A percentile compares a stretch with the other conserved stretches of the same genome.
phyloP scores from a whole-genome alignment of 2,329 filamentous ascomycete genomes.

The Pseudopyrenochaeta lycopersici region DNA sequence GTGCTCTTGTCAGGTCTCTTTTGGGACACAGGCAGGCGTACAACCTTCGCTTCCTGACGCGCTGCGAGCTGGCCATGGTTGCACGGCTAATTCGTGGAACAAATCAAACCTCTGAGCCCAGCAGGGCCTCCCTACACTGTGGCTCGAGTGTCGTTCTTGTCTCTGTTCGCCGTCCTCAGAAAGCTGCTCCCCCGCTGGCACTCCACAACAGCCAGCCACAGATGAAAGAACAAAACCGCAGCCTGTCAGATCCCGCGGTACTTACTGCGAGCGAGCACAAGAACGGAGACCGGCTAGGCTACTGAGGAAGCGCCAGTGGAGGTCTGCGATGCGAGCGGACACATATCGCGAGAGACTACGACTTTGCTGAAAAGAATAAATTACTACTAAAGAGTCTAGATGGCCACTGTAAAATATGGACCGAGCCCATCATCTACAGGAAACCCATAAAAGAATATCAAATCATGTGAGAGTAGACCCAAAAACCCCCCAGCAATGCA shows the following conservation, averaged over 20 bases:
- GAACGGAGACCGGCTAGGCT: background rate
- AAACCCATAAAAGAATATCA: slow-evolving; percentile 4
- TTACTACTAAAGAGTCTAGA: slow-evolving; percentile 24
- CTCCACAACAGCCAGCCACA: slow-evolving; percentile 33
- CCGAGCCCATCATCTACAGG: slow-evolving; percentile 8
- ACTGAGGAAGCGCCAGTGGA: background rate
- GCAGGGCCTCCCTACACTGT: slow-evolving; percentile 23
- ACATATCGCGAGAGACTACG: slow-evolving; percentile 4
- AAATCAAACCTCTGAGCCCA: slow-evolving; percentile 20
- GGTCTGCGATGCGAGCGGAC: background rate
- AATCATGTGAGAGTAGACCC: slow-evolving; percentile 11
- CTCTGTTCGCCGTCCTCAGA: slow-evolving; percentile 21
- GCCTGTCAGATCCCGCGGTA: background rate
- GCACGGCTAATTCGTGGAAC: slow-evolving; percentile 28
- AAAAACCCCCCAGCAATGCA: slow-evolving; percentile 37
- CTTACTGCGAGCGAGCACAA: slow-evolving; percentile 1
- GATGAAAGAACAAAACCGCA: background rate
- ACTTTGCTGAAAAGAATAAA: slow-evolving; percentile 8
- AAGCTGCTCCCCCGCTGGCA: slow-evolving; percentile 23
- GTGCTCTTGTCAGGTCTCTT: slow-evolving; percentile 24
- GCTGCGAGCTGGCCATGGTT: slow-evolving; percentile 20
- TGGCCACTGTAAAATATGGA: slow-evolving; percentile 15
- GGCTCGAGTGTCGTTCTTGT: slow-evolving; percentile 24
- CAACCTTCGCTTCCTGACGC: slow-evolving; percentile 23
- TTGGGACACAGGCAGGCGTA: slow-evolving; percentile 24